phyloP scores from a whole-genome alignment of 108 stramenopile species.

The Discostella stelligeroides region DNA sequence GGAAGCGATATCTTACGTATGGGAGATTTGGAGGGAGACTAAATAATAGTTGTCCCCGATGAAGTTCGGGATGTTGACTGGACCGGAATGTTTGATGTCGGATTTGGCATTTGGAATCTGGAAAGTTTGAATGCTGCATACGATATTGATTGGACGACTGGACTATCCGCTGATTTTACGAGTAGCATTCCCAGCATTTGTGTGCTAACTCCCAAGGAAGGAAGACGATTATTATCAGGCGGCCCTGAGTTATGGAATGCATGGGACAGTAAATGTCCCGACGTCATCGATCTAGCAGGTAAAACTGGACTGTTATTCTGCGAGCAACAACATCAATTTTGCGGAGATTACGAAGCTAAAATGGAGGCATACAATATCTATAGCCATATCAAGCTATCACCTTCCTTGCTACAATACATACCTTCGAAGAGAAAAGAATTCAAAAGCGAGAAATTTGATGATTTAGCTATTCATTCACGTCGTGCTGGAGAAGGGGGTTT shows the following conservation, averaged over 20 bases:
- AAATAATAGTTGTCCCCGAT: conserved; percentile 50
- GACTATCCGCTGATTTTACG: conserved; percentile 24
- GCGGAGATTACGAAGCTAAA: conserved; percentile 45
- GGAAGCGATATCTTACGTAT: conserved; percentile 46
- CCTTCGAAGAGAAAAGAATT: conserved; percentile 45
- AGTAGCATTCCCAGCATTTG: conserved; percentile 29
- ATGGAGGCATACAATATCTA: conserved; percentile 42
- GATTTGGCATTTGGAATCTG: conserved; percentile 45
- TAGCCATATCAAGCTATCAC: conserved; percentile 33
- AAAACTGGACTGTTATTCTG: conserved; percentile 48
- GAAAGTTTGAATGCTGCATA: conserved; percentile 36
- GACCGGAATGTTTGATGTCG: conserved; percentile 50
- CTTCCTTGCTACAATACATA: conserved; percentile 34
- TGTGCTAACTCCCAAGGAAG: conserved; percentile 36
- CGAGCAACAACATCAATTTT: conserved; percentile 51
- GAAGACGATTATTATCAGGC: conserved; percentile 22
- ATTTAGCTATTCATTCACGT: conserved; percentile 47
- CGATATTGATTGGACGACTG: conserved; percentile 44
- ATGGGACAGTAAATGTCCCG: conserved; percentile 46
- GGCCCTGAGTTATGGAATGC: conserved; percentile 41
- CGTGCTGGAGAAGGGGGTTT: conserved; percentile 50
- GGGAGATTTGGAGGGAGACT: conserved; percentile 48
- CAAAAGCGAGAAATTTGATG: conserved; percentile 33
- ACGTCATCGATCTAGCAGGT: conserved; percentile 46
- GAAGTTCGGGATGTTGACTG: conserved; percentile 51